Conservation (phyloP, 2,329 filamentous ascomycete genomes). For the Colletotrichum simmondsii region DNA sequence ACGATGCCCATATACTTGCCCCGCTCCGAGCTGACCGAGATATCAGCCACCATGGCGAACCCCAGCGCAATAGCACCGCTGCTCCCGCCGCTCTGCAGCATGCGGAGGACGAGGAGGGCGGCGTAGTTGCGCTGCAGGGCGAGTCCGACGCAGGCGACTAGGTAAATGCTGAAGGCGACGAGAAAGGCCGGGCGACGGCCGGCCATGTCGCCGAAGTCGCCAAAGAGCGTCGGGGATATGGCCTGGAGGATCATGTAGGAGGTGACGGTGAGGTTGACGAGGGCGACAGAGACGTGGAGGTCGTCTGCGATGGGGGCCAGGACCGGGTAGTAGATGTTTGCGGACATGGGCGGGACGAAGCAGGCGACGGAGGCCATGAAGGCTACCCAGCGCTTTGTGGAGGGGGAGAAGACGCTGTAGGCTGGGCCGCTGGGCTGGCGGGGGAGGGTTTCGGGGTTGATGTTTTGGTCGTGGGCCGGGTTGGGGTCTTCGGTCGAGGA, state of each 20-base stretch:
- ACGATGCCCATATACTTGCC: conserved; percentile 79
- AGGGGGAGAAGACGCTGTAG: conserved; percentile 48
- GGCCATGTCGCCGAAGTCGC: conserved; percentile 69
- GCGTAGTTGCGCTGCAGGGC: conserved; percentile 67
- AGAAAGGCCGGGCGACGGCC: conserved; percentile 72
- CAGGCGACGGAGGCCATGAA: conserved; percentile 63
- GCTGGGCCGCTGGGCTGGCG: conserved; percentile 47
- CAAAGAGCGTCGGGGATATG: conserved; percentile 69
- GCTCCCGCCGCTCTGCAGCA: conserved; percentile 72
- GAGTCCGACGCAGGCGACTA: conserved; percentile 68
- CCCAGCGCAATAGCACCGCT: conserved; percentile 78
- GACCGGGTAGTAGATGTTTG: conserved; percentile 66
- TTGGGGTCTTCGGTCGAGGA: background rate
- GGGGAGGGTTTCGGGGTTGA: conserved; percentile 42
- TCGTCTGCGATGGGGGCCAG: conserved; percentile 52
- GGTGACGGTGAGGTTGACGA: conserved; percentile 64
- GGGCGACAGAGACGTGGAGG: conserved; percentile 49
- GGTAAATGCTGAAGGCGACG: conserved; percentile 66
- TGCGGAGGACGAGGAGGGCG: conserved; percentile 69
- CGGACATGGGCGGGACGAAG: conserved; percentile 68
- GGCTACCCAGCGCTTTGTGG: conserved; percentile 63
- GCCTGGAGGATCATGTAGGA: conserved; percentile 74
- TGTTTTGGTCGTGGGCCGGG: background rate
- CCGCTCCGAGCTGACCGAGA: conserved; percentile 75
- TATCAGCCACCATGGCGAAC: conserved; percentile 78